Evolutionary conservation across 2,329 filamentous ascomycete genomes (phyloP).

Genomic region (Trichoderma asperellum): DNA sequence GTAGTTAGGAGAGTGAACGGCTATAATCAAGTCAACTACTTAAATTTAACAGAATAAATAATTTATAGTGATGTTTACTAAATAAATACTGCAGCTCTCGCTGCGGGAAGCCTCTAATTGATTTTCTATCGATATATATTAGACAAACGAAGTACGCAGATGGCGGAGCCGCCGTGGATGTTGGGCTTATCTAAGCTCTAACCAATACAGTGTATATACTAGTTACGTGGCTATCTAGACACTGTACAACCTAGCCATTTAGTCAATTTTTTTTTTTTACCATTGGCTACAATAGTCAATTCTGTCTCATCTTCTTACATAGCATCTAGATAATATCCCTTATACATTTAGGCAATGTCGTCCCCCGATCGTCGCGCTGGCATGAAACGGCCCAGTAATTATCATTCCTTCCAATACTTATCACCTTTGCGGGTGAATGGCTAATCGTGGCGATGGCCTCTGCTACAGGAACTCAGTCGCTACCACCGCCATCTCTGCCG

Average conservation of each 20-base stretch:
- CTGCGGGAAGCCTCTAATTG: background rate
- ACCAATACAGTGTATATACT: background rate
- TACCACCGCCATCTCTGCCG: conserved; percentile 87
- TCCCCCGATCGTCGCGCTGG: conserved; percentile 48
- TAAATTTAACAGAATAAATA: background rate
- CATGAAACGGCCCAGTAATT: conserved; percentile 51
- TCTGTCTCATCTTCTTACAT: background rate
- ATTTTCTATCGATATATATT: no score
- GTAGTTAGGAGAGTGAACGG: background rate
- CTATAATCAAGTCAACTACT: background rate
- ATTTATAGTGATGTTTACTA: no score
- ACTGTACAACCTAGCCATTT: background rate
- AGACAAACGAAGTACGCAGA: no score
- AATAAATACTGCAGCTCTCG: background rate
- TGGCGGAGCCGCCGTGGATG: no score
- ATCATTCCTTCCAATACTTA: conserved; percentile 7
- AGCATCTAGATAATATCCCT: background rate
- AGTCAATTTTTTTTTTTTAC: background rate
- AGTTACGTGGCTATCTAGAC: background rate
- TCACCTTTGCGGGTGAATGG: background rate
- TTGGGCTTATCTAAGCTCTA: no score
- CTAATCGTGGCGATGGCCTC: conserved; percentile 31
- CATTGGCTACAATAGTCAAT: background rate
- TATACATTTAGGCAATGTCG: conserved; percentile 39
- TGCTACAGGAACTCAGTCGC: conserved; percentile 80